Percentiles rank a stretch among this genome's conserved stretches.
phyloP scores from a whole-genome alignment of 495 filamentous ascomycete species.

The Neurospora terricola region DNA sequence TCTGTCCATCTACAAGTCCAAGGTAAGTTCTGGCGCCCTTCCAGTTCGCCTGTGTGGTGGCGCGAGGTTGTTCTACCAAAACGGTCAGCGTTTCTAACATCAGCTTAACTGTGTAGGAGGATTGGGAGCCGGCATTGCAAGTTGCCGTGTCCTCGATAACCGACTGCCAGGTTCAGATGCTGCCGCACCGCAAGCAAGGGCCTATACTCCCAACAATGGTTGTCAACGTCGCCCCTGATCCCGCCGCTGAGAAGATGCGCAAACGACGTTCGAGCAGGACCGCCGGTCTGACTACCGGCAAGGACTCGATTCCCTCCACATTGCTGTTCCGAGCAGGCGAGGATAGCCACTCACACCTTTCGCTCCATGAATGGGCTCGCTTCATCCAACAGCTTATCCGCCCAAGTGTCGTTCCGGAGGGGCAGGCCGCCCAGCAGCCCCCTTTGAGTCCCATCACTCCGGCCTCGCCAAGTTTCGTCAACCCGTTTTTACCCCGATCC shows the following conservation, averaged over 20 bases:
- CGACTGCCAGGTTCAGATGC: constrained; percentile 40
- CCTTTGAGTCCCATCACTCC: constrained; percentile 34
- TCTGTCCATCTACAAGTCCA: constrained; percentile 45
- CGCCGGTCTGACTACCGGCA: constrained; percentile 33
- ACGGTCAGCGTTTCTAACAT: constrained; percentile 2
- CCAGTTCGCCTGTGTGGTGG: constrained; percentile 7
- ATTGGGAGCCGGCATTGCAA: constrained; percentile 40
- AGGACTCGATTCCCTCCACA: constrained; percentile 30
- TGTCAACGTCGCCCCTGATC: constrained; percentile 41
- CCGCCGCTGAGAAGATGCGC: constrained; percentile 39
- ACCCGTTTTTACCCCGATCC: constrained; percentile 30
- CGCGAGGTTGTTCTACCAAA: background rate
- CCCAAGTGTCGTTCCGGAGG: constrained; percentile 4
- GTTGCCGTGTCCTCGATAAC: constrained; percentile 38
- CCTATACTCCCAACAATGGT: constrained; percentile 39
- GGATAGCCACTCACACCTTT: constrained; percentile 13
- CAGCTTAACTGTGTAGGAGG: constrained; percentile 25
- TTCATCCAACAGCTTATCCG: constrained; percentile 34
- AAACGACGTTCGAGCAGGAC: constrained; percentile 49
- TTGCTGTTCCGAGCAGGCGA: constrained; percentile 37
- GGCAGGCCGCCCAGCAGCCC: constrained; percentile 18
- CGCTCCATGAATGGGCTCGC: constrained; percentile 36
- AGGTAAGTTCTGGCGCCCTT: constrained; percentile 25
- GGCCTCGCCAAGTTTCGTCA: constrained; percentile 34
- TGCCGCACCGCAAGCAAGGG: constrained; percentile 46